Evolutionary conservation across 106 monocot genomes (phyloP), one percentile per base, ranked within the genome.

Genomic region (Apostasia shenzhenica): DNA sequence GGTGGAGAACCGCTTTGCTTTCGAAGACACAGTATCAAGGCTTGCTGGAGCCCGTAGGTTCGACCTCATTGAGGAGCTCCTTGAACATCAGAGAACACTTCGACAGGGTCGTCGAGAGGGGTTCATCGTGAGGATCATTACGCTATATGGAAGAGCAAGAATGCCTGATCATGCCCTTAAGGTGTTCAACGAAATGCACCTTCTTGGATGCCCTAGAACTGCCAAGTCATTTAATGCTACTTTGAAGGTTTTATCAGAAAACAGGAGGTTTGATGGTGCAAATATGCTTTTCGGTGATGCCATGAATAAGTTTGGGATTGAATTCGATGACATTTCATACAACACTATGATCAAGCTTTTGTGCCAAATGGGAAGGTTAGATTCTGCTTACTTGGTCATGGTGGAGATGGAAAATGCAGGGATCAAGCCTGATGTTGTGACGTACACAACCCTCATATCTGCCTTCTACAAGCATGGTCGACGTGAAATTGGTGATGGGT

Each of bases 171-270:
- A 92, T 61, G 86, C 95, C 4, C 66, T 83, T 2, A 63, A 70
- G 74, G 86, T 89, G 2, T 97, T 89, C 58, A 67, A 79, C 12
- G 48, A 86, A 55, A 92, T 92, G 95, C 81, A 76, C 41, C 56
- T 88, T n/a, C 82, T 73, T 67, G 80, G 88, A 45, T 95, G 95
- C 53, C 78, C 65, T 0, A 66, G 82, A 39, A 89, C 88, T 12
- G 82, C 79, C n/a, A 92, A 92, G 63, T 97, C 95, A 2, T 84
- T 95, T 74, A 97, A 97, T 77, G 95, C 95, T 7, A 79, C 76
- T 6, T 52, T 97, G 9, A 79, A 83, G 76, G 92, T 97, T 52
- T 75, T 97, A 56, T 73, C 78, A 14, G 64, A 77, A 60, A 78
- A 80, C 8, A 55, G 67, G 9, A 58, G 69, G 49, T 86, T 86